Conservation (phyloP, 139 green algal species). For the Dunaliella primolecta region DNA sequence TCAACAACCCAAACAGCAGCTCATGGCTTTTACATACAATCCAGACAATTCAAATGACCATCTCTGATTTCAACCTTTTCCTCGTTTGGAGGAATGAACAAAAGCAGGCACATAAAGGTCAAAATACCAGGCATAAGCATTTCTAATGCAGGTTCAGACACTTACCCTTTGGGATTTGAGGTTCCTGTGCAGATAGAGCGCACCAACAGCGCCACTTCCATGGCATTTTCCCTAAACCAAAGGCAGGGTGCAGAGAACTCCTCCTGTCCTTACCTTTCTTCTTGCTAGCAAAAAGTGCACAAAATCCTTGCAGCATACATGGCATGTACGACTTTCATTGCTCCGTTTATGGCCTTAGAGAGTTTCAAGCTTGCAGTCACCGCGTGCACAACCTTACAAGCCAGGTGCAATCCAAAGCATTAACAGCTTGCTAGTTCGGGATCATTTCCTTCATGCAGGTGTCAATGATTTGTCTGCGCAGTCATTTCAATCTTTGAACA, state of each 20-base stretch:
- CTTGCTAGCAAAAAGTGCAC: not conserved
- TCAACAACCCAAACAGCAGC: too few species aligned
- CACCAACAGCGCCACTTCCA: not conserved
- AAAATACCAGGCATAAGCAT: too few species aligned
- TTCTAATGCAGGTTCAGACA: too few species aligned
- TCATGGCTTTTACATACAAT: too few species aligned
- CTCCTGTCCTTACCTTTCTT: not conserved
- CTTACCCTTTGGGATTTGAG: not conserved
- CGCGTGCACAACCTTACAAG: not conserved
- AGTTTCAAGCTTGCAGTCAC: not conserved
- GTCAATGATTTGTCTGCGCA: too few species aligned
- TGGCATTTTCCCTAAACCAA: not conserved
- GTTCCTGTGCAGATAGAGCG: not conserved
- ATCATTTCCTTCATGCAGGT: too few species aligned
- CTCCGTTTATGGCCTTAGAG: not conserved
- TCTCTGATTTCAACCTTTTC: too few species aligned
- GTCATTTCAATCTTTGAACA: not conserved
- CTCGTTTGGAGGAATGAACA: too few species aligned
- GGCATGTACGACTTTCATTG: not conserved
- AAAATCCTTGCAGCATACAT: not conserved
- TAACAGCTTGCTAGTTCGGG: not conserved
- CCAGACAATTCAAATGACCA: too few species aligned
- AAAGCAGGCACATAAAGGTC: too few species aligned
- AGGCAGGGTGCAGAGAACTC: not conserved
- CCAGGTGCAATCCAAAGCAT: not conserved